Evolutionary conservation across 495 filamentous ascomycete genomes (phyloP).

Genomic region (Annulohypoxylon moriforme): DNA sequence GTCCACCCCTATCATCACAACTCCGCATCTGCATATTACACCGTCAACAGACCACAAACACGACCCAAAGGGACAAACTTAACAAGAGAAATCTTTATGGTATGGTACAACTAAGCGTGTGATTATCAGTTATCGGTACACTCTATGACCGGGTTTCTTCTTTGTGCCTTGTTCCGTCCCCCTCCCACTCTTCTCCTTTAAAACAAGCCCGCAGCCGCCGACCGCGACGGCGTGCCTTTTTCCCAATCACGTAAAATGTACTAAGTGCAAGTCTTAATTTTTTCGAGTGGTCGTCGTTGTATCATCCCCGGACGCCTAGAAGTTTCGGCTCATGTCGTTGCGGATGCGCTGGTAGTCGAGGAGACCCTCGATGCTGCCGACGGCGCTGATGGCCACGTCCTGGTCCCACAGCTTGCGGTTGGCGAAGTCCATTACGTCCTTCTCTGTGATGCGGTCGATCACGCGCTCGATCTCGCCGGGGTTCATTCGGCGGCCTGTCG

Average conservation of each 20-base stretch:
- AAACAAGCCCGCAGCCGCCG: neutral
- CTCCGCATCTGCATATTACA: neutral
- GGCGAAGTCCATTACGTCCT: constrained; percentile 97
- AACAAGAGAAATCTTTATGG: constrained; percentile 49
- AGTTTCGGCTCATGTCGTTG: constrained; percentile 89
- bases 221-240: constrained; percentile 22
- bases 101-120: constrained; percentile 51
- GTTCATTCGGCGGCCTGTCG: constrained; percentile 88
- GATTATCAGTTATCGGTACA: constrained; percentile 52
- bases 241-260: constrained; percentile 24
- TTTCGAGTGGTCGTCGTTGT: neutral
- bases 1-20: neutral
- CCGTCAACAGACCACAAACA: neutral
- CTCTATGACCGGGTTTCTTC: constrained; percentile 47
- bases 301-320: constrained; percentile 47
- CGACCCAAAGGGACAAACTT: constrained; percentile 22
- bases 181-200: neutral
- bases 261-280: neutral
- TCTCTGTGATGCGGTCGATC: constrained; percentile 88
- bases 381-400: constrained; percentile 91
- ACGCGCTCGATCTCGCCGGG: constrained; percentile 94
- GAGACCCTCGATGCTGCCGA: constrained; percentile 90
- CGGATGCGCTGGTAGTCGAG: constrained; percentile 92
- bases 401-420: constrained; percentile 94
- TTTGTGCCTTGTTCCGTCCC: constrained; percentile 2